Conservation (phyloP, 73 alveolate species). For the Symbiodinium pilosum region DNA sequence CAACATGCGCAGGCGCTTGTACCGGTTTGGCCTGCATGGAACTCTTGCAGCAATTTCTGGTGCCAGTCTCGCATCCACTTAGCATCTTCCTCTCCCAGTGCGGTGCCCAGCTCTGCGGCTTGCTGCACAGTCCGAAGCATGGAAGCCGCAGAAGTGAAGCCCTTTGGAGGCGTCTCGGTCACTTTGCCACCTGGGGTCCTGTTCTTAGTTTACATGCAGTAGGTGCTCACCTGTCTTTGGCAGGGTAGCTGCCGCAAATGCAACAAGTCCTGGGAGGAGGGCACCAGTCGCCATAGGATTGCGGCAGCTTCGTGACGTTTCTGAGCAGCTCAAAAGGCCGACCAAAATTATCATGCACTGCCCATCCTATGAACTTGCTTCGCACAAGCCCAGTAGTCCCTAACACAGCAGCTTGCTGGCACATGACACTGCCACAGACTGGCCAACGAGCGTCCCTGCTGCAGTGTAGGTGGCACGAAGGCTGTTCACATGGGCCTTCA, state of each 20-base stretch:
- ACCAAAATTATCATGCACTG: background rate
- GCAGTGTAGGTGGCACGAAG: background rate
- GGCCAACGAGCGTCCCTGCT: background rate
- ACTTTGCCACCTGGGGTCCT: background rate
- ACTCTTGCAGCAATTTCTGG: slow-evolving; percentile 1
- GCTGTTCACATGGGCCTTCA: background rate
- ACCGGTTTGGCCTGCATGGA: background rate
- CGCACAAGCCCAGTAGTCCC: background rate
- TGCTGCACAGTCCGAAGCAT: background rate
- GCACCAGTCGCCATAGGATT: slow-evolving; percentile 36
- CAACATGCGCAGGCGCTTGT: background rate
- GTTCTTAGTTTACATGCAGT: background rate
- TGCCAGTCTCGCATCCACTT: background rate
- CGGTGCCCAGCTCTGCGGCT: background rate
- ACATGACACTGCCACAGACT: too few species aligned
- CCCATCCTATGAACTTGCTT: background rate
- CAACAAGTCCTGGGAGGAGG: background rate
- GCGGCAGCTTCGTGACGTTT: background rate
- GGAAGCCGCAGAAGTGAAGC: slow-evolving; percentile 12
- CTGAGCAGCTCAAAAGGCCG: background rate
- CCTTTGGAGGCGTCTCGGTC: background rate
- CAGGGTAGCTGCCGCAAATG: too few species aligned
- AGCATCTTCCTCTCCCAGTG: slow-evolving; percentile 10
- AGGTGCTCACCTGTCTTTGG: background rate
- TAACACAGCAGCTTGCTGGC: too few species aligned